A percentile compares a stretch with the other conserved stretches of the same genome.
These are phyloP conservation scores for Eucalyptus paniculata DNA, from an alignment of 345 rosid species.

Conservation along the genomic window DNA sequence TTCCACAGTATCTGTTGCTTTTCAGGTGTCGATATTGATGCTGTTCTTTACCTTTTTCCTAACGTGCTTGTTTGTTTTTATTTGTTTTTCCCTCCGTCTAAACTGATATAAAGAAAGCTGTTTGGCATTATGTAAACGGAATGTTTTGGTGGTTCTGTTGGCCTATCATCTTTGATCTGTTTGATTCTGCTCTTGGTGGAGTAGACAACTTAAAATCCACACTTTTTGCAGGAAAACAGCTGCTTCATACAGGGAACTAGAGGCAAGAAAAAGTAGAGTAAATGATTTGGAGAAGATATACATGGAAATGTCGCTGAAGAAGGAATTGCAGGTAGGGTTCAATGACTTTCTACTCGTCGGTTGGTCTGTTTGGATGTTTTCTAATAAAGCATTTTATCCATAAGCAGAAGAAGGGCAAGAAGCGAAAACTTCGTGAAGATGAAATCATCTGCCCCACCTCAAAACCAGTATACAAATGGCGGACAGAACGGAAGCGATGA, in stretches of 20 bases:
- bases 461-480: constrained; percentile 69
- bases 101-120: not conserved
- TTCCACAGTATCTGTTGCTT: not conserved
- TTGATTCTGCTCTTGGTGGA: not conserved
- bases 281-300: constrained; percentile 59
- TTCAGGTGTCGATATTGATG: not conserved
- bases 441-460: constrained; percentile 54
- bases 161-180: not conserved
- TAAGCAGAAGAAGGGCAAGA: constrained; percentile 66
- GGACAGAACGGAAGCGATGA: constrained; percentile 68
- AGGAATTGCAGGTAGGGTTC: constrained; percentile 61
- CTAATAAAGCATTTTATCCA: not conserved
- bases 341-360: not conserved
- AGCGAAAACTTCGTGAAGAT: constrained; percentile 67
- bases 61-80: not conserved
- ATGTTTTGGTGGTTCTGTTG: not conserved
- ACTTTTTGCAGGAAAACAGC: constrained; percentile 37
- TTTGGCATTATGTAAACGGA: not conserved
- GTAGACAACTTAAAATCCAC: not conserved
- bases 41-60: not conserved
- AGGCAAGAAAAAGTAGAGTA: constrained; percentile 56
- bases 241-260: constrained; percentile 63
- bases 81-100: not conserved
- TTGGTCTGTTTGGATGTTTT: not conserved
- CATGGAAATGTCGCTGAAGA: constrained; percentile 63